Percentiles rank a stretch among this genome's conserved stretches.
Evolutionary conservation across 495 filamentous ascomycete genomes (phyloP).

Genomic region (Aspergillus saccharolyticus): DNA sequence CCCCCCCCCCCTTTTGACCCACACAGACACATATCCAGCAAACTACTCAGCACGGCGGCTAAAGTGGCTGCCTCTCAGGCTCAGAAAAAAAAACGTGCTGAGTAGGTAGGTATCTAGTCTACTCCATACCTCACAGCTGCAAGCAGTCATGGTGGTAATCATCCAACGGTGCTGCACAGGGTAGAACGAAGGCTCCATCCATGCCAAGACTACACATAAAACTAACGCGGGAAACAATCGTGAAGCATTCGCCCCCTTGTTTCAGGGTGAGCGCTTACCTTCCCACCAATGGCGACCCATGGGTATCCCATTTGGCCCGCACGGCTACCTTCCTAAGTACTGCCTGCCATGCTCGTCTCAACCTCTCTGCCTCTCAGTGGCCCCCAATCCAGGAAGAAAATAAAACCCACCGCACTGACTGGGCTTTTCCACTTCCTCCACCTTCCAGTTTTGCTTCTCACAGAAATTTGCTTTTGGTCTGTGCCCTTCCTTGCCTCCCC

Average conservation of each 20-base stretch:
- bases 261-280: conserved; percentile 25
- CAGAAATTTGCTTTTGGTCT: neutral
- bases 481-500: neutral
- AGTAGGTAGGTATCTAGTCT: neutral
- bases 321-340: no score
- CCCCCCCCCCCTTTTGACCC: neutral
- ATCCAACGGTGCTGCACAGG: conserved; percentile 1
- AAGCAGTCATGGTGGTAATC: neutral
- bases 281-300: conserved; percentile 7
- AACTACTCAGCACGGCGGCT: neutral
- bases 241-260: conserved; percentile 27
- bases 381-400: neutral
- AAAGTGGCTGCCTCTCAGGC: neutral
- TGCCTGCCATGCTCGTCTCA: neutral
- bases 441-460: neutral
- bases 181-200: conserved; percentile 12
- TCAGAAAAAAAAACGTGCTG: neutral
- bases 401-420: no score
- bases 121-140: neutral
- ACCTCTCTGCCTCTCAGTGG: neutral
- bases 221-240: conserved; percentile 23
- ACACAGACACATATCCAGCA: neutral
- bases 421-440: neutral
- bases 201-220: conserved; percentile 22
- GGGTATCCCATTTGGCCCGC: neutral